phyloP scores from a whole-genome alignment of 768 basidiomycete genomes.

The Rhodotorula kratochvilovae region DNA sequence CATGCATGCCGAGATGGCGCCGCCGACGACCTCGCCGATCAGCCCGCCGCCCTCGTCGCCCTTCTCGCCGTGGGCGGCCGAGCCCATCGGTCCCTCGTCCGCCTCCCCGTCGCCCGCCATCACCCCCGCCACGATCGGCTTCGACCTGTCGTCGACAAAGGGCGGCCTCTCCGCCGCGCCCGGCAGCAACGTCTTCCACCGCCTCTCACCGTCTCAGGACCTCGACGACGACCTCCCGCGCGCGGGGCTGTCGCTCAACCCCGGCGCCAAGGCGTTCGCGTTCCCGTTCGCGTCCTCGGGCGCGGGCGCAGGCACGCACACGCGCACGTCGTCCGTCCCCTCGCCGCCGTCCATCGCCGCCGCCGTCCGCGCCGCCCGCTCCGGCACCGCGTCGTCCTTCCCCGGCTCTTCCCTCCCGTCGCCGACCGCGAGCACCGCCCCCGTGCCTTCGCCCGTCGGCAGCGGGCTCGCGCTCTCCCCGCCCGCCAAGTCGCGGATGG shows the following conservation, averaged over 20 bases:
- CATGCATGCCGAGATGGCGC: background rate
- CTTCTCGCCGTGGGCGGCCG: conserved; percentile 24
- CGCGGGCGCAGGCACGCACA: background rate
- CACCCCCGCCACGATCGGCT: background rate
- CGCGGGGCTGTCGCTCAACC: conserved; percentile 43
- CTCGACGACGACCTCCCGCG: conserved; percentile 40
- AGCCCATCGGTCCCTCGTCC: background rate
- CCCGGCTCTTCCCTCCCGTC: conserved; percentile 7
- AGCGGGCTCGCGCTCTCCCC: conserved; percentile 8
- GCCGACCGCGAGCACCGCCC: background rate
- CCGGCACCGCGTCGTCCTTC: conserved; percentile 3
- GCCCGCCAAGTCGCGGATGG: conserved; percentile 31
- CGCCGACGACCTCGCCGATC: conserved; percentile 28
- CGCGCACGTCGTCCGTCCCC: conserved; percentile 20
- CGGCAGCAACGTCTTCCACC: conserved; percentile 6
- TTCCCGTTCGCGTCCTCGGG: conserved; percentile 23
- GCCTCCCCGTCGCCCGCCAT: conserved; percentile 2
- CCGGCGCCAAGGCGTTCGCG: conserved; percentile 43
- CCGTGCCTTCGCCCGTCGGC: conserved; percentile 4
- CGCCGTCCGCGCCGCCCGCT: background rate
- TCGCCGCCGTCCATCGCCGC: background rate
- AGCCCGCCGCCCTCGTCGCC: conserved; percentile 29
- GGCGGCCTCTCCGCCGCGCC: background rate
- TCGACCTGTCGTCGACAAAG: background rate
- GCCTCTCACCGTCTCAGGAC: conserved; percentile 35